Evolutionary conservation across 768 basidiomycete genomes (phyloP), one percentile per base, ranked within the genome.

Genomic region (Mycena kentingensis): DNA sequence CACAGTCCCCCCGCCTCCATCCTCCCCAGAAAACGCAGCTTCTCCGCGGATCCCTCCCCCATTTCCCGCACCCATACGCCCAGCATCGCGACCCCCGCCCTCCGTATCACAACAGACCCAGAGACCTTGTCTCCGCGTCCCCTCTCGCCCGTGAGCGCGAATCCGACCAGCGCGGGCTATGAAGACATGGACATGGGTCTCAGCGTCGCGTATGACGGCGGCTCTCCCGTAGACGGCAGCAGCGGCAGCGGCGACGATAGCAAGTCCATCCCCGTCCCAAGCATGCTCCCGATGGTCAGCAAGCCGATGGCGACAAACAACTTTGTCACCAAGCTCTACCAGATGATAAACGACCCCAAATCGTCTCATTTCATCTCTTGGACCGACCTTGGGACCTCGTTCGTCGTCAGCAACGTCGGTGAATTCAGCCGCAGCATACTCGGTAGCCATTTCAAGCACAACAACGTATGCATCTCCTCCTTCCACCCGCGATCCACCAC

Each of bases 381-480:
- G 89, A 90, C 89, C 2, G 87, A 90, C 26, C 77, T 83, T 12
- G 90, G 90, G 22, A 84, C 89, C 43, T 88, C 87, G 41, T 92
- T 93, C 61, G 88, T 92, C 39, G 90, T 93, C 29, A 87, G 85
- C 36, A 91, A 90, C 54, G 88, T 90, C 42, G 87, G 87, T 67
- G 88, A 91, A 65, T 93, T 93, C 67, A 90, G 88, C 60, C 76
- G 88, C 54, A 88, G 82, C 63, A 91, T 92, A 60, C 76, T 93
- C 26, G 90, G 90, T 3, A 83, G 85, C 2, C 90, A 93, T 65
- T 93, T 93, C 72, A 93, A 92, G 69, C 91, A 93, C 71, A 92
- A 91, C 68, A 92, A 92, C 66, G 89, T 89, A 55, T 51, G 87
- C 72, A 19, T 51, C 21, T 32, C 31, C 29, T 43, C 47, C 51